Evolutionary conservation across 768 basidiomycete species (phyloP).

Genomic region (Tremella fuciformis): DNA sequence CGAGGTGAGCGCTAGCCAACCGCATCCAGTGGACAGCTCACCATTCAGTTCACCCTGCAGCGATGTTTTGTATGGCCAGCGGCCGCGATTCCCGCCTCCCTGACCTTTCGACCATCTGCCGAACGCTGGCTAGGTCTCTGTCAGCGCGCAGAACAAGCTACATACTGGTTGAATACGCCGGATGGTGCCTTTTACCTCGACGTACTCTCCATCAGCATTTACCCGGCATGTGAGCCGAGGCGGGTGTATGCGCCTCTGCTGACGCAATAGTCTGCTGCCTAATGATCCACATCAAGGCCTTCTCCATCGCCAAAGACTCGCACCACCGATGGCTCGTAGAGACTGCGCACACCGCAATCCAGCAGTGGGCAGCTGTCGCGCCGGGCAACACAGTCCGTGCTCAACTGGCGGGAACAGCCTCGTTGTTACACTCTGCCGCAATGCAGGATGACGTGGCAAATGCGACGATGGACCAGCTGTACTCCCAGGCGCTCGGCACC

Average conservation of each 20-base stretch:
- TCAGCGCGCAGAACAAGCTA: slow-evolving; percentile 18
- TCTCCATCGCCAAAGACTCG: slow-evolving; percentile 2
- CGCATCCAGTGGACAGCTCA: neutral
- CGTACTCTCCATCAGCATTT: slow-evolving; percentile 20
- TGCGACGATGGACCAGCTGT: too few relatives aligned
- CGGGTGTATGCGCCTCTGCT: too few relatives aligned
- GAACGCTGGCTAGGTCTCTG: slow-evolving; percentile 14
- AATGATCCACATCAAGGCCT: slow-evolving; percentile 1
- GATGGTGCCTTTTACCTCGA: slow-evolving; percentile 26
- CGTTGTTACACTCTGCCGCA: too few relatives aligned
- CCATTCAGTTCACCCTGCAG: slow-evolving; percentile 23
- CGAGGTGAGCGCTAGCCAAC: slow-evolving; percentile 10
- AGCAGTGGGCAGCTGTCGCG: slow-evolving; percentile 16
- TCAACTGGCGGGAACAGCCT: too few relatives aligned
- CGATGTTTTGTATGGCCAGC: slow-evolving; percentile 25
- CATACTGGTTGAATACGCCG: slow-evolving; percentile 20
- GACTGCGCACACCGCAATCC: slow-evolving; percentile 15
- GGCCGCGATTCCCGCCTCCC: slow-evolving; percentile 14
- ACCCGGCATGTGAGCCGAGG: slow-evolving; percentile 19
- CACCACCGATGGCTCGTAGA: slow-evolving; percentile 14
- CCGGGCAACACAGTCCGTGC: too few relatives aligned
- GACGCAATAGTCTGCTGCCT: too few relatives aligned
- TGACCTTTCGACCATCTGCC: slow-evolving; percentile 22
- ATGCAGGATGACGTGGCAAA: too few relatives aligned
- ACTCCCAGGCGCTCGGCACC: too few relatives aligned